Evolutionary conservation across 768 basidiomycete genomes (phyloP), one percentile per base, ranked within the genome.

Genomic region (Roridomyces roridus): DNA sequence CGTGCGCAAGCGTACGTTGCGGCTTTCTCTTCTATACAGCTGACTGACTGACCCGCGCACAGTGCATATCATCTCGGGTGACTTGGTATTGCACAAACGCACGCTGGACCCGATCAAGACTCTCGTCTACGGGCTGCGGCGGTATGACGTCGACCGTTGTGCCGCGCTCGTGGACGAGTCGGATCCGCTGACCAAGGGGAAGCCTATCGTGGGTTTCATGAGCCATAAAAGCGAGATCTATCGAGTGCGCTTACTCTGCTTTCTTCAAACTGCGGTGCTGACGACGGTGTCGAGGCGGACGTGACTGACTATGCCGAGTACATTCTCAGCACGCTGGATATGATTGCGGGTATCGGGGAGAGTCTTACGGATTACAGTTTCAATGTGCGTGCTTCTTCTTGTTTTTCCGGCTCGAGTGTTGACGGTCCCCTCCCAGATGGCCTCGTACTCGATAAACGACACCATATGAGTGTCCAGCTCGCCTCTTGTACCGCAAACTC

Each of bases 41-140:
- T 47, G 20, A 50, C 28, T 51, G 15, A 7, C 10, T 28, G 44
- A 29, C n/a, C 6, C 36, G 25, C 21, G 29, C 37, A 12, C 50
- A 88, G 88, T 91, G 48, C 89, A 91, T 66, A 86, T 91, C 50
- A 74, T 90, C 12, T 87, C 86, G 28, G 88, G 87, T 12, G 87
- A 91, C 64, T 76, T 91, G 10, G 85, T 85, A 47, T 72, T 88
- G 57, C 86, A 87, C 68, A 90, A 88, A 65, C 80, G 88, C 17
- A 88, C 88, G 4, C 77, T 89, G 5, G 83, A 86, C 25, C 88
- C 89, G 0, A 80, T 91, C 67, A 86, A 85, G 67, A 81, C 83
- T 3, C 74, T 91, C 64, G 77, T 90, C 26, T 85, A 84, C 54
- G 83, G 85, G 3, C 68, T 91, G 37, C 73, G 89, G 26, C 77